phyloP scores from a whole-genome alignment of 73 alveolate species.

The Paramecium pentaurelia region DNA sequence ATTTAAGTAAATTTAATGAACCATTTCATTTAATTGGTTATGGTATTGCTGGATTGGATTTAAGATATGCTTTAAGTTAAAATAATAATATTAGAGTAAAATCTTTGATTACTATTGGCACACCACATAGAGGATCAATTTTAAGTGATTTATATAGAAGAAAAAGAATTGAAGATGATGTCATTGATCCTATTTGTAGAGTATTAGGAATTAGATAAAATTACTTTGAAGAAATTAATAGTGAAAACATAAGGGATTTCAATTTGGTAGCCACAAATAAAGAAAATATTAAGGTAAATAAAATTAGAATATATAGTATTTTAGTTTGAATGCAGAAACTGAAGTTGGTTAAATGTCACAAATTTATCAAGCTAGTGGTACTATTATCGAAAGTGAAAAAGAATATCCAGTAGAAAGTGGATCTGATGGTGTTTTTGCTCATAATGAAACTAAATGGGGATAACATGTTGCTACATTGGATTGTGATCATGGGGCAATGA shows the following conservation, averaged over 20 bases:
- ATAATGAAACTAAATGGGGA: background rate
- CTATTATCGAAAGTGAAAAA: background rate
- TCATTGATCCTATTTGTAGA: background rate
- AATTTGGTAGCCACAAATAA: slow-evolving; percentile 19
- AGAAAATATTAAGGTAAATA: slow-evolving; percentile 18
- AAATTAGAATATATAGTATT: background rate
- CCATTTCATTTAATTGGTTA: background rate
- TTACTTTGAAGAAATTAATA: background rate
- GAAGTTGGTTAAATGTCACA: background rate
- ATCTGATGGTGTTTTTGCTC: slow-evolving; percentile 28
- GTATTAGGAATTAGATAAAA: background rate
- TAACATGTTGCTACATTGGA: background rate
- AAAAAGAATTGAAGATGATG: background rate
- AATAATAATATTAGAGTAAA: background rate
- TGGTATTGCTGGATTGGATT: slow-evolving; percentile 24
- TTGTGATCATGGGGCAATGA: slow-evolving; percentile 30
- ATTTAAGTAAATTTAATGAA: background rate
- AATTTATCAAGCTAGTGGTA: background rate
- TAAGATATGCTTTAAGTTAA: background rate
- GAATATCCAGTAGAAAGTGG: background rate
- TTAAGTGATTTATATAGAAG: background rate
- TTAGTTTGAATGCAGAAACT: slow-evolving; percentile 12
- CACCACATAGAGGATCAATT: slow-evolving; percentile 26
- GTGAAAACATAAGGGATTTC: slow-evolving; percentile 18
- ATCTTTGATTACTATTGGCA: background rate